These are phyloP conservation scores for Areca catechu DNA, from an alignment of 176 grass and related monocot genomes.

Conservation along the genomic window DNA sequence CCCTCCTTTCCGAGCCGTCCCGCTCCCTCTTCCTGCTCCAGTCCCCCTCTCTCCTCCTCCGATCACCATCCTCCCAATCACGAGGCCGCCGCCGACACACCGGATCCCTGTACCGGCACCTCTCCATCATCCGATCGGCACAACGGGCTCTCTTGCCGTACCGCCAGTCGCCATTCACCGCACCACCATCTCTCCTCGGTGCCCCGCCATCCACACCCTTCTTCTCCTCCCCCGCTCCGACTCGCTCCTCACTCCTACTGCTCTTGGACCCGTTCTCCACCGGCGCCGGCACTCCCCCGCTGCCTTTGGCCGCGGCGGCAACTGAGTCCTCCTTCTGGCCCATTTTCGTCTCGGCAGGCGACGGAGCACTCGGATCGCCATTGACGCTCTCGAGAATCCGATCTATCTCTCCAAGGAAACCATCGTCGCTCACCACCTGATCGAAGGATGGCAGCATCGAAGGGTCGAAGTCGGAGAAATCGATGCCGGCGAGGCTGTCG, in stretches of 20 bases:
- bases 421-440: slow-evolving; percentile 35
- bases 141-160: slow-evolving; percentile 15
- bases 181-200: slow-evolving; percentile 18
- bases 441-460: slow-evolving; percentile 49
- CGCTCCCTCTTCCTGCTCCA: slow-evolving; percentile 62
- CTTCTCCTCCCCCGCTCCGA: neutral
- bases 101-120: slow-evolving; percentile 12
- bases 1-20: slow-evolving; percentile 19
- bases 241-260: neutral
- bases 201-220: neutral
- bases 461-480: slow-evolving; percentile 69
- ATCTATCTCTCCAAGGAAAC: slow-evolving; percentile 91
- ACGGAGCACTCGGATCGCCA: slow-evolving; percentile 24
- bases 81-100: neutral
- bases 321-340: too few species aligned
- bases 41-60: slow-evolving; percentile 48
- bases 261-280: neutral
- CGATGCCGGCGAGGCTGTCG: slow-evolving; percentile 53
- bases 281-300: neutral
- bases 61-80: slow-evolving; percentile 52
- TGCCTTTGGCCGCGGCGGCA: too few species aligned
- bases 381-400: slow-evolving; percentile 90
- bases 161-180: slow-evolving; percentile 8
- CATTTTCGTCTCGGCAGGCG: neutral
- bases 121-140: slow-evolving; percentile 5